A percentile compares a stretch with the other conserved stretches of the same genome.
Evolutionary conservation across 257 asterid genomes (phyloP).

Genomic region (Solanum pennellii): DNA sequence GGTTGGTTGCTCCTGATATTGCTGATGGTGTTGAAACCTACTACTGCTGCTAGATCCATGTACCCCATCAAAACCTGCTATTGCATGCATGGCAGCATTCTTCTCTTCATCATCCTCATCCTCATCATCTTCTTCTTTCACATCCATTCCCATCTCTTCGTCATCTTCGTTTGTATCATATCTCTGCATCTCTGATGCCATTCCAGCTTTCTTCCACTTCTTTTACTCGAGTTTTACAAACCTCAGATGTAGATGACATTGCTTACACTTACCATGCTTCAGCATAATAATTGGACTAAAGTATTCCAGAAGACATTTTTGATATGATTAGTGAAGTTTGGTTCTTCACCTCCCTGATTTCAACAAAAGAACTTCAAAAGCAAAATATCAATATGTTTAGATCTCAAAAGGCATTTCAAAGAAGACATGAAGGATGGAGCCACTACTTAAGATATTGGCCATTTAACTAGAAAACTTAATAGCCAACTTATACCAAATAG

Average conservation of each 20-base stretch:
- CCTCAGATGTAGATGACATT: conserved; percentile 4
- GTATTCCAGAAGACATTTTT: neutral
- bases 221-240: conserved; percentile 6
- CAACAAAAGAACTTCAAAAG: neutral
- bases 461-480: neutral
- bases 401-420: neutral
- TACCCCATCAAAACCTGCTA: conserved; percentile 49
- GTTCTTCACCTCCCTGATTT: neutral
- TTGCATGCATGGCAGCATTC: conserved; percentile 27
- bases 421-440: neutral
- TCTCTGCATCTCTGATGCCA: conserved; percentile 69
- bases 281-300: neutral
- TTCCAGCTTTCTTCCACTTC: conserved; percentile 7
- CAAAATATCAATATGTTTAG: neutral
- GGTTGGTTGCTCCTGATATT: conserved; percentile 64
- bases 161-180: conserved; percentile 77
- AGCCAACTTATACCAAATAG: neutral
- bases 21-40: conserved; percentile 49
- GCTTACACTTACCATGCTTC: conserved; percentile 4
- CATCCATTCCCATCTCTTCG: conserved; percentile 91
- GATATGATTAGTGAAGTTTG: neutral
- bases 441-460: neutral
- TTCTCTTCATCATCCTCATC: conserved; percentile 68
- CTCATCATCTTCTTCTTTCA: conserved; percentile 82
- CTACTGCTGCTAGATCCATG: conserved; percentile 35